phyloP scores from a whole-genome alignment of 78 protist species.

The Dictyostelium brefeldianum region DNA sequence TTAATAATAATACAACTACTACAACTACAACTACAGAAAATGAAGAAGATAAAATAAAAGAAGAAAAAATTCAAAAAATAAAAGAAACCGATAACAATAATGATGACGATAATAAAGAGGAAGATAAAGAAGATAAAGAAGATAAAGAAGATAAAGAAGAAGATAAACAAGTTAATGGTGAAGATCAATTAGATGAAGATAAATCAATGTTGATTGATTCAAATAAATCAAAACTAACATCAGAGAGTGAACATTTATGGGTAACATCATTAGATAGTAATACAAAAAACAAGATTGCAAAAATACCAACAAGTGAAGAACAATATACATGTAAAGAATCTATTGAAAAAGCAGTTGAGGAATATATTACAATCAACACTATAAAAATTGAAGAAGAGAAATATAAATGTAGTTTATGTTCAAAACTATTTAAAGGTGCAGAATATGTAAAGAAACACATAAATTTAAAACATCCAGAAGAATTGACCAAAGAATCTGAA shows the following conservation, averaged over 20 bases:
- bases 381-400: conserved; percentile 62
- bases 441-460: conserved; percentile 77
- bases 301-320: conserved; percentile 43
- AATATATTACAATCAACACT: conserved; percentile 52
- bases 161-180: not conserved
- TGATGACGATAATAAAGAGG: not conserved
- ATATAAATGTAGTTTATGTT: conserved; percentile 47
- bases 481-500: conserved; percentile 41
- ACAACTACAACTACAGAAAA: not conserved
- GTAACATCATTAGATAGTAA: conserved; percentile 61
- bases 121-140: not conserved
- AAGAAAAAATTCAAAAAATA: not conserved
- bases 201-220: conserved; percentile 38
- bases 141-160: not conserved
- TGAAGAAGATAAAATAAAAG: not conserved
- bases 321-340: conserved; percentile 53
- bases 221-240: conserved; percentile 19
- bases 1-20: not conserved
- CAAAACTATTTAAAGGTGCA: conserved; percentile 59
- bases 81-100: not conserved
- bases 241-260: conserved; percentile 45
- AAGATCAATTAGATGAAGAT: not conserved
- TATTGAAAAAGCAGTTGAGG: conserved; percentile 48
- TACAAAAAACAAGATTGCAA: conserved; percentile 37
- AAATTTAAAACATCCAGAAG: conserved; percentile 71